A percentile compares a stretch with the other conserved stretches of the same genome.
Conservation (phyloP, 2,329 filamentous ascomycete species). For the Fonsecaea multimorphosa region DNA sequence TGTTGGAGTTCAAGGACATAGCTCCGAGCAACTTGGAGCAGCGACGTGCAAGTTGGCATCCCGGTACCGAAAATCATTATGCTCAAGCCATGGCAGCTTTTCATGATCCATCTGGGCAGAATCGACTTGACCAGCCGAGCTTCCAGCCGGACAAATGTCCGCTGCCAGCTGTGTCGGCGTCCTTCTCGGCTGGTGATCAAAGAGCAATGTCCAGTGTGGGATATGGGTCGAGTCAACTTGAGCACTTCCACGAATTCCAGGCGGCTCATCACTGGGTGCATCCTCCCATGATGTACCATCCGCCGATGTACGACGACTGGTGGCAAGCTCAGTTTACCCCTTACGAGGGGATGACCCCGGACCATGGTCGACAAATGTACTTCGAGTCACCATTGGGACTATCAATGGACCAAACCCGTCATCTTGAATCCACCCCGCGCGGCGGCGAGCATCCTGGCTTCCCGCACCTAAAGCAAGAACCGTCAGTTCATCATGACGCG, state of each 20-base stretch:
- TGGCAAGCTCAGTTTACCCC: constrained; percentile 23
- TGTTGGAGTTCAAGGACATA: not conserved
- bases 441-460: constrained; percentile 4
- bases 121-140: constrained; percentile 12
- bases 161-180: constrained; percentile 20
- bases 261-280: constrained; percentile 23
- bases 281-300: constrained; percentile 26
- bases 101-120: constrained; percentile 22
- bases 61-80: constrained; percentile 18
- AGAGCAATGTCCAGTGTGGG: constrained; percentile 17
- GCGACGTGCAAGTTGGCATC: constrained; percentile 14
- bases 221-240: constrained; percentile 15
- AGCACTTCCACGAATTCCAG: constrained; percentile 10
- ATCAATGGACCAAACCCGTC: constrained; percentile 5
- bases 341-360: constrained; percentile 6
- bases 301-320: constrained; percentile 27
- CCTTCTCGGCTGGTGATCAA: constrained; percentile 24
- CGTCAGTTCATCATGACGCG: not conserved
- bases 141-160: constrained; percentile 22
- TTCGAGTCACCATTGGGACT: constrained; percentile 4
- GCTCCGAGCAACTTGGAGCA: constrained; percentile 10
- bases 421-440: constrained; percentile 2
- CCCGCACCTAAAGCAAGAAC: not conserved
- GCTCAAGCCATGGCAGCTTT: constrained; percentile 21
- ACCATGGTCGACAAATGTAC: constrained; percentile 13